Percentiles rank a stretch among this genome's conserved stretches.
phyloP scores from a whole-genome alignment of 2,329 filamentous ascomycete genomes.

The Microsporum audouinii region DNA sequence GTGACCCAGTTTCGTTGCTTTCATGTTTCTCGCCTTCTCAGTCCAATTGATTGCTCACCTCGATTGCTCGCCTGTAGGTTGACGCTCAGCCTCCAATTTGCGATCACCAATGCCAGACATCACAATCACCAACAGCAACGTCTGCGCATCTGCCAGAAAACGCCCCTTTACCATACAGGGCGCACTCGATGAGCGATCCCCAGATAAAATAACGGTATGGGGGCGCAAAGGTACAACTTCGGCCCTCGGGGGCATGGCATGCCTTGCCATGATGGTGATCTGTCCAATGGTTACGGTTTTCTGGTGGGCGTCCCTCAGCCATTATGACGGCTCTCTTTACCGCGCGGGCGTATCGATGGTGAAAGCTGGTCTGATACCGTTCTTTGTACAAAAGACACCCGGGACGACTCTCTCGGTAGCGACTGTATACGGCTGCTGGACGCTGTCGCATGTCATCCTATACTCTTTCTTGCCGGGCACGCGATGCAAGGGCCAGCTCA shows the following conservation, averaged over 20 bases:
- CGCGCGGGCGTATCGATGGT: background rate
- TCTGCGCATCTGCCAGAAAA: conserved; percentile 1
- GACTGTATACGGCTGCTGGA: conserved; percentile 22
- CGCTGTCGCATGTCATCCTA: conserved; percentile 25
- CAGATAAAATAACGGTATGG: conserved; percentile 1
- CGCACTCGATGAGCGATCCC: background rate
- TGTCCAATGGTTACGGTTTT: background rate
- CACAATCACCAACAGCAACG: conserved; percentile 2
- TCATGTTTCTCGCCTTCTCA: background rate
- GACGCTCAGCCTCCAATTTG: background rate
- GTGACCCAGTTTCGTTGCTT: background rate
- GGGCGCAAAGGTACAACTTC: conserved; percentile 1
- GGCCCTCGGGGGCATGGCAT: background rate
- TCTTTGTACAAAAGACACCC: background rate
- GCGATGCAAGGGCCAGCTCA: conserved; percentile 30
- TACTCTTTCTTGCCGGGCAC: conserved; percentile 26
- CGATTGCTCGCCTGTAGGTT: background rate
- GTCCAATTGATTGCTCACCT: background rate
- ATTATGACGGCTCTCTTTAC: background rate
- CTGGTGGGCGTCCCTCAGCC: background rate
- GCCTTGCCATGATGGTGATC: background rate
- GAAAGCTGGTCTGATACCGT: background rate
- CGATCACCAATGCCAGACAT: background rate
- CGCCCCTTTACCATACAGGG: background rate
- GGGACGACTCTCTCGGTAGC: background rate